Base-by-base conservation (phyloP, 148 eudicot species). In the Cornus florida region DNA sequence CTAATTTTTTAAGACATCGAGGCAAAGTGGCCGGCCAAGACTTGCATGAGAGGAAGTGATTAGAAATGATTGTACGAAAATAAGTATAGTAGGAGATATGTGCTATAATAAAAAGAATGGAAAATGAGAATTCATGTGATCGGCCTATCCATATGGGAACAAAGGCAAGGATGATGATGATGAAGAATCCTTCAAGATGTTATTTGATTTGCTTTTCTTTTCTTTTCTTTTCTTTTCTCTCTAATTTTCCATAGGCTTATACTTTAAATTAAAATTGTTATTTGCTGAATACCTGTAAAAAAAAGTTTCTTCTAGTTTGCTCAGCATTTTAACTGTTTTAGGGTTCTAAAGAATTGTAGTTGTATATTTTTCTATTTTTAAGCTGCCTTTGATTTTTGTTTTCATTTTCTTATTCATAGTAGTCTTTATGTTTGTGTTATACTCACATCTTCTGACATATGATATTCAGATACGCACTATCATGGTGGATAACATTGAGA, bases 401-500 rank as follows among this genome's bases (percentile, higher is more conserved):
- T 38, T 39, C 75, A 32, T 46, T 72, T 5, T 72, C 32, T 66
- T 72, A n/a, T 48, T 67, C 43, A 32, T 59, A 12, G n/a, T 17
- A 35, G 59, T 72, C 65, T 19, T 70, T 67, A 57, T 23, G 23
- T 77, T 70, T 76, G 41, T 28, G 35, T 72, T 22, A 39, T 75
- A 67, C 33, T 43, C 69, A 38, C 53, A 17, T 74, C 31, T 76
- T 66, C 76, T 76, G 60, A 68, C 75, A 31, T 73, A 46, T 73
- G 81, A 32, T 77, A 70, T 88, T 64, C 88, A 96, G 99, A 88
- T 96, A 75, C 97, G 98, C 80, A 92, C 97, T 65, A 87, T 96
- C 80, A 96, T 93, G 97, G 99, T 96, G 78, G 99, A 96, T 71
- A 96, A 93, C 82, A 92, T 96, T 81, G 99, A 96, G 75, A 96